Evolutionary conservation across 768 basidiomycete species (phyloP), one percentile per base, ranked within the genome.

Genomic region (Naganishia vishniacii): DNA sequence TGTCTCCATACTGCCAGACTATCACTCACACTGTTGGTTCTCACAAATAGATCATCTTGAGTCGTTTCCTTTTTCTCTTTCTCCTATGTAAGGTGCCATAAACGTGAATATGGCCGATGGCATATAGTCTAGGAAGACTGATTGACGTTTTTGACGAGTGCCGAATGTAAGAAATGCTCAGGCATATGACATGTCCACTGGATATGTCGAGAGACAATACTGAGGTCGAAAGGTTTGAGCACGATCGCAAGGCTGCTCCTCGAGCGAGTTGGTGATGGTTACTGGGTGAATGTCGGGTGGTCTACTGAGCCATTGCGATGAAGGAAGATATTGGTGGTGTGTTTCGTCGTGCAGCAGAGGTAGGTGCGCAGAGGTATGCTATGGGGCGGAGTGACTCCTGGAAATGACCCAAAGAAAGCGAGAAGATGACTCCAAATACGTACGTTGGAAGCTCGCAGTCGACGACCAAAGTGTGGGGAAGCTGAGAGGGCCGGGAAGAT

Each of bases 1-100:
- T 25, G 32, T 8, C 49, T 34, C 20, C 23, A 48, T 11, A 48
- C 47, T 25, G 47, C 34, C 11, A n/a, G 9, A 28, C 18, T 25
- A 13, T 8, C 4, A 26, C 53, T 56, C 18, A 56, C 53, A 56
- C 53, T 56, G 32, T 56, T 13, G 16, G 34, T 32, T 56, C 37
- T 56, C 53, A 56, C 53, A 56, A 37, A 56, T 56, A 56, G 20
- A 40, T 40, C 53, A 56, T 56, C 31, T 20, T 56, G 53, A 1
- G 12, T 37, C 32, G 32, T 40, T 56, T 40, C 20, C 53, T 4
- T 40, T 56, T 56, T 40, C 53, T 56, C 32, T 37, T 56, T 40
- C 53, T 56, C 53, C 53, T 4, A 34, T 56, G 23, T 12, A 20
- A 23, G 23, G 23, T 56, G 25, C 37, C 37, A 40, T 6, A 37